phyloP scores from a whole-genome alignment of 2,329 filamentous ascomycete genomes.

The Fusarium sp. region DNA sequence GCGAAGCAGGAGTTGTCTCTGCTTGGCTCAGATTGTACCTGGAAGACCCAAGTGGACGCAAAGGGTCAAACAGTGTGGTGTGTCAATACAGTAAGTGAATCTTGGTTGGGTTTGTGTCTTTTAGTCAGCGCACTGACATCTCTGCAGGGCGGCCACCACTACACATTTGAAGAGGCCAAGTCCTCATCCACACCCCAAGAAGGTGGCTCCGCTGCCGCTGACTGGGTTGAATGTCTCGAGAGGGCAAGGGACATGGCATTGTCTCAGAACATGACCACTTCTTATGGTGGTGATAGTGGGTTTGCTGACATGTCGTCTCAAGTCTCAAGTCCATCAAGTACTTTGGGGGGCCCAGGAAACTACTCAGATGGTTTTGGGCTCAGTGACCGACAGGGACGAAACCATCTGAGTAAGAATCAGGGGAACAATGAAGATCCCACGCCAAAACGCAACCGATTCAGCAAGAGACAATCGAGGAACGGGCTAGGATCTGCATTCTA shows the following conservation, averaged over 20 bases:
- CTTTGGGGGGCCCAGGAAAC: slow-evolving; percentile 68
- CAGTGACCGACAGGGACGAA: slow-evolving; percentile 63
- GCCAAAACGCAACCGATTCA: slow-evolving; percentile 75
- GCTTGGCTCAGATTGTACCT: slow-evolving; percentile 76
- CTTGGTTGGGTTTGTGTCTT: too few relatives aligned
- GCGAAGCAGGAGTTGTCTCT: slow-evolving; percentile 93
- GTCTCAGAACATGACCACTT: slow-evolving; percentile 73
- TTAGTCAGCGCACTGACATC: background rate
- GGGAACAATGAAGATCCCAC: slow-evolving; percentile 62
- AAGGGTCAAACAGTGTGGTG: slow-evolving; percentile 90
- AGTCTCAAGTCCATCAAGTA: slow-evolving; percentile 80
- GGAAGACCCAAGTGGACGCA: slow-evolving; percentile 82
- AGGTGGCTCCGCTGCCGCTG: slow-evolving; percentile 76
- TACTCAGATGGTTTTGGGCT: slow-evolving; percentile 61
- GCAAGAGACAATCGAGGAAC: slow-evolving; percentile 92
- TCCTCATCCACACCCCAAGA: slow-evolving; percentile 63
- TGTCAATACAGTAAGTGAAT: slow-evolving; percentile 85
- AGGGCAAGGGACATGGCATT: slow-evolving; percentile 85
- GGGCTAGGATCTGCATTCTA: slow-evolving; percentile 90
- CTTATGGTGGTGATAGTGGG: slow-evolving; percentile 72
- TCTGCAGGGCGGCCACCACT: slow-evolving; percentile 84
- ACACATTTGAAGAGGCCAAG: slow-evolving; percentile 93
- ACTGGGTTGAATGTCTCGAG: slow-evolving; percentile 92
- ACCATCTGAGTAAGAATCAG: slow-evolving; percentile 69
- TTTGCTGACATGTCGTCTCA: slow-evolving; percentile 75